A percentile compares a stretch with the other conserved stretches of the same genome.
phyloP scores from a whole-genome alignment of 2,329 filamentous ascomycete species.

The Thielaviopsis ethacetica region DNA sequence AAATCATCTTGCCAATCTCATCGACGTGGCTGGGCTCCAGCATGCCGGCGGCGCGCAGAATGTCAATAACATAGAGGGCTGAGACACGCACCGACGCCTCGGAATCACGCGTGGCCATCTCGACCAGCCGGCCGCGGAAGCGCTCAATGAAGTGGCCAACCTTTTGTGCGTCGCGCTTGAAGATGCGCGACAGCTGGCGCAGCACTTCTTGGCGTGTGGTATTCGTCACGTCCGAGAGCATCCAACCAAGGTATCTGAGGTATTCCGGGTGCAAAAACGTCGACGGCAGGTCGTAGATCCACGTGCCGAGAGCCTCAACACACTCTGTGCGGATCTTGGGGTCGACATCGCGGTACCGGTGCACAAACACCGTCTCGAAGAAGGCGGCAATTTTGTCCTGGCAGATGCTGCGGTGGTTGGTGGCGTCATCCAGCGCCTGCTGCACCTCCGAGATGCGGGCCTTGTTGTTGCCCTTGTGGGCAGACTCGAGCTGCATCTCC shows the following conservation, averaged over 20 bases:
- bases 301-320: conserved; percentile 68
- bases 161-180: conserved; percentile 65
- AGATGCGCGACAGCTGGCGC: conserved; percentile 64
- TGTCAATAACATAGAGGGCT: conserved; percentile 67
- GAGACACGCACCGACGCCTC: conserved; percentile 66
- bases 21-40: conserved; percentile 88
- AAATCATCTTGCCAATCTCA: conserved; percentile 69
- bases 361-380: conserved; percentile 85
- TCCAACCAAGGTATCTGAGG: conserved; percentile 87
- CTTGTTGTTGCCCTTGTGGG: conserved; percentile 62
- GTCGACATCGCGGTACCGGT: conserved; percentile 90
- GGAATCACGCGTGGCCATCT: conserved; percentile 78
- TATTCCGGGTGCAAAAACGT: conserved; percentile 84
- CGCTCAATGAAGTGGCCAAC: conserved; percentile 86
- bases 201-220: conserved; percentile 72
- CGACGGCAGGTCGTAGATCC: conserved; percentile 74
- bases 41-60: conserved; percentile 67
- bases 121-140: conserved; percentile 72
- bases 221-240: conserved; percentile 66
- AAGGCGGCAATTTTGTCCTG: conserved; percentile 65
- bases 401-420: conserved; percentile 50
- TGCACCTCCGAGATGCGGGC: conserved; percentile 58
- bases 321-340: conserved; percentile 79
- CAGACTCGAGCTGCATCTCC: conserved; percentile 62
- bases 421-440: conserved; percentile 52